A percentile compares a stretch with the other conserved stretches of the same genome.
Conservation (phyloP, 352 stramenopile species). For the Phytophthora constricta region DNA sequence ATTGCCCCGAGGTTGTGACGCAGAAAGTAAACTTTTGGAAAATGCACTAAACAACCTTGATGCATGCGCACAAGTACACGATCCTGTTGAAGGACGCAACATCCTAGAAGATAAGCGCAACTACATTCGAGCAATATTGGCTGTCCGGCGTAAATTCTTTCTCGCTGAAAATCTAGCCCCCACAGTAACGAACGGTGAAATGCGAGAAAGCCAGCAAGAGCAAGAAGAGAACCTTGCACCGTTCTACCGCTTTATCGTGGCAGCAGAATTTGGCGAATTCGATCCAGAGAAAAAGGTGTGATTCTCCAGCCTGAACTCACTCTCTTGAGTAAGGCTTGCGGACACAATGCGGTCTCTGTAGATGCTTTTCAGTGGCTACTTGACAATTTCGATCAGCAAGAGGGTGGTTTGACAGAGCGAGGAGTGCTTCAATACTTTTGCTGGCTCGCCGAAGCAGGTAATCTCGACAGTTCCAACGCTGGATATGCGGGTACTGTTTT, state of each 20-base stretch:
- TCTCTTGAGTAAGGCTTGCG: constrained; percentile 57
- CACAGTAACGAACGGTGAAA: not conserved
- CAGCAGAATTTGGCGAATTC: constrained; percentile 57
- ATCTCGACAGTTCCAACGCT: not conserved
- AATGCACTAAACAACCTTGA: constrained; percentile 47
- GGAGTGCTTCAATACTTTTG: constrained; percentile 74
- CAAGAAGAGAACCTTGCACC: constrained; percentile 50
- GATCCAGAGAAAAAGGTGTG: constrained; percentile 39
- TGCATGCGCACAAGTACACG: constrained; percentile 17
- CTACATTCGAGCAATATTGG: constrained; percentile 57
- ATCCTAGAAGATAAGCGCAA: constrained; percentile 24
- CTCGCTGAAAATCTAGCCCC: constrained; percentile 37
- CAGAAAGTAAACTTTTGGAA: constrained; percentile 60
- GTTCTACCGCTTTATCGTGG: constrained; percentile 75
- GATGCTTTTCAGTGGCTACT: constrained; percentile 56
- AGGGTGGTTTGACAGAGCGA: constrained; percentile 50
- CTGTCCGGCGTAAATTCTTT: constrained; percentile 66
- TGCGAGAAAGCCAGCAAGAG: constrained; percentile 16
- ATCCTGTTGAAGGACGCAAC: not conserved
- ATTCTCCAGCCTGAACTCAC: constrained; percentile 43
- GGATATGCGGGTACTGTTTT: not conserved
- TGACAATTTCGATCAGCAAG: constrained; percentile 57
- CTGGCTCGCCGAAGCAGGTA: constrained; percentile 73
- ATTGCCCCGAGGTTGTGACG: constrained; percentile 53
- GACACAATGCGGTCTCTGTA: constrained; percentile 30